Evolutionary conservation across 805 yeast species (phyloP), one percentile per base, ranked within the genome.

Genomic region (Candida lessepsii): DNA sequence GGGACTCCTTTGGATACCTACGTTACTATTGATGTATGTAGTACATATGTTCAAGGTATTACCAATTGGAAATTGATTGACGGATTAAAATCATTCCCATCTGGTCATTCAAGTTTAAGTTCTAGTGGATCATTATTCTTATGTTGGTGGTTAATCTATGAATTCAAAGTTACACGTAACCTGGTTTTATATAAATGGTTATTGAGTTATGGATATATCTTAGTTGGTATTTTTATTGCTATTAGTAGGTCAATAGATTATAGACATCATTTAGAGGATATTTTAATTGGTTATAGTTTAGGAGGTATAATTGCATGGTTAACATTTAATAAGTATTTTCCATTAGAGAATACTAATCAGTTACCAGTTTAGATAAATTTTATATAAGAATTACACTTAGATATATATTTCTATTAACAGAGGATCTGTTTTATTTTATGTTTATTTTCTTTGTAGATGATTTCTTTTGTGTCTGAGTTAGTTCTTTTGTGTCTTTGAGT

Each of bases 11-110:
- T 42, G 1, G 48, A 57, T 31, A 39, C 11, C 19, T 56, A 55
- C 29, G 68, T 65, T 7, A 60, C 54, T 16, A 43, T 63, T 20
- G 50, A 53, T 11, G 63, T 61, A 3, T 67, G 73, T 42, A 54
- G 66, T 2, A 45, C 43, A 18, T 37, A 35, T 13, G 54, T 58
- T 1, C 65, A 67, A 1, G 48, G 63, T 30, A 21, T 20, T 3
- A 67, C 69, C 4, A 41, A 45, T 13, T 42, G 47, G 43, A 45
- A 48, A 13, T 47, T 65, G 16, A 30, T 46, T 10, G 73, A 67
- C 42, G 73, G 73, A 4, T 52, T 65, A 61, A 61, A 64, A 41
- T 63, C 70, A 14, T 63, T 70, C 7, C 73, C 73, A 5, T 61
- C 66, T 29, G 73, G 71, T 24, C 71, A 65, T 45, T 61, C 70